Conservation (phyloP, 441 rosid species). For the Omphalea diandra region DNA sequence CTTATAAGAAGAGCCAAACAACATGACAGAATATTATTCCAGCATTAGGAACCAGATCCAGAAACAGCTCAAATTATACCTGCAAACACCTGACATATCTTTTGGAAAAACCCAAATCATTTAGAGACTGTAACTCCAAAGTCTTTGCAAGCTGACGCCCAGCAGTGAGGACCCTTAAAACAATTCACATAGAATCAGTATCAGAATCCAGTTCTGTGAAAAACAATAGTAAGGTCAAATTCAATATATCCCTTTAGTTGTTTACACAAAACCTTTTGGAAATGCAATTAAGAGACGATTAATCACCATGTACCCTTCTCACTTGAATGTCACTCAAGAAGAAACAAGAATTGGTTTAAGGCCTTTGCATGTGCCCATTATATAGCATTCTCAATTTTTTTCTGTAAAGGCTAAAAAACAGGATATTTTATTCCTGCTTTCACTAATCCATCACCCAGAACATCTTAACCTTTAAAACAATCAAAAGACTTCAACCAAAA, state of each 20-base stretch:
- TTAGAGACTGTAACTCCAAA: slow-evolving; percentile 86
- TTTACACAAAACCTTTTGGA: neutral
- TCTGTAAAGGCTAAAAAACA: neutral
- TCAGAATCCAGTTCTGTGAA: neutral
- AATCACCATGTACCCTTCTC: neutral
- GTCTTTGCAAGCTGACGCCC: slow-evolving; percentile 91
- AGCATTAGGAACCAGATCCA: slow-evolving; percentile 15
- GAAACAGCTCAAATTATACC: slow-evolving; percentile 39
- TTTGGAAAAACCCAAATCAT: slow-evolving; percentile 95
- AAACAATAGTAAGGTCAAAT: neutral
- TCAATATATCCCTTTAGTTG: neutral
- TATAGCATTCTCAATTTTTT: neutral
- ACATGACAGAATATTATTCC: slow-evolving; percentile 4
- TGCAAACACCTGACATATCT: slow-evolving; percentile 96
- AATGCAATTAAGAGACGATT: neutral
- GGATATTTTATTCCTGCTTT: neutral
- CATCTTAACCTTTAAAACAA: neutral
- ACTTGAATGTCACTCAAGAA: neutral
- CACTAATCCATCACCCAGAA: neutral
- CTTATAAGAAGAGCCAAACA: slow-evolving; percentile 11
- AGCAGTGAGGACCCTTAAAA: slow-evolving; percentile 80
- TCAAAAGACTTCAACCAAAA: neutral
- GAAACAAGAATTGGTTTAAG: neutral
- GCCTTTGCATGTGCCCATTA: neutral
- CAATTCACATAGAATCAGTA: slow-evolving; percentile 20